Evolutionary conservation across 2,329 filamentous ascomycete species (phyloP), one percentile per base, ranked within the genome.

Genomic region (Hirsutella thompsonii): DNA sequence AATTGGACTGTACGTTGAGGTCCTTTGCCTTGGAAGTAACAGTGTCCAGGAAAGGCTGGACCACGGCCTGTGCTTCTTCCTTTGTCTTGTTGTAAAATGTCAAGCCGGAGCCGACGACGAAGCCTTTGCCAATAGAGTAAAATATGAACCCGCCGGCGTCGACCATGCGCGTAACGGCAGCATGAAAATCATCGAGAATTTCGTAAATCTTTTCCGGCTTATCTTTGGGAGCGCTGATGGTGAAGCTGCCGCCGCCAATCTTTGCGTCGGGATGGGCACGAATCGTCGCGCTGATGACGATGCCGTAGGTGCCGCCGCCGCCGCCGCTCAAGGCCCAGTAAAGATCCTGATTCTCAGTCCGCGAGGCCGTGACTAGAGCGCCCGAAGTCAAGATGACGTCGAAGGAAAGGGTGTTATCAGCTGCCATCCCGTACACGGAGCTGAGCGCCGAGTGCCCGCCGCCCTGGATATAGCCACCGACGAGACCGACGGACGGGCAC

Each of bases 291-390:
- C 60, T 65, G 20, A 59, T 51, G 6, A 68, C 65, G 4, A 69
- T 59, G 2, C 65, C 67, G 42, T 62, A 70, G 3, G 62, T 68
- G 38, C 59, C 64, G 5, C 66, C 69, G 2, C 76, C 74, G 2
- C 75, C 74, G 5, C 74, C 74, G 35, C 63, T 61, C 3, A 79
- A 55, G 4, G 76, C 76, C 75, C 74, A 81, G 58, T 73, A 79
- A 6, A 81, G 61, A 41, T 80, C 75, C n/a, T 64, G 43, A 2
- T 56, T 41, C 33, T 45, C 36, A 2, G 42, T 40, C 2, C 56
- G 62, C 8, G 60, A 67, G 3, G 72, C 73, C 3, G 55, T 67
- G 2, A 77, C 44, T 26, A 68, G 49, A n/a, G 59, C 44, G 1
- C 76, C 74, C 19, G 54, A 51, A 0, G 64, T 68, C 8, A 67